Evolutionary conservation across 1,139 yeast genomes (phyloP), one percentile per base, ranked within the genome.

Genomic region (Wickerhamomyces sp.): DNA sequence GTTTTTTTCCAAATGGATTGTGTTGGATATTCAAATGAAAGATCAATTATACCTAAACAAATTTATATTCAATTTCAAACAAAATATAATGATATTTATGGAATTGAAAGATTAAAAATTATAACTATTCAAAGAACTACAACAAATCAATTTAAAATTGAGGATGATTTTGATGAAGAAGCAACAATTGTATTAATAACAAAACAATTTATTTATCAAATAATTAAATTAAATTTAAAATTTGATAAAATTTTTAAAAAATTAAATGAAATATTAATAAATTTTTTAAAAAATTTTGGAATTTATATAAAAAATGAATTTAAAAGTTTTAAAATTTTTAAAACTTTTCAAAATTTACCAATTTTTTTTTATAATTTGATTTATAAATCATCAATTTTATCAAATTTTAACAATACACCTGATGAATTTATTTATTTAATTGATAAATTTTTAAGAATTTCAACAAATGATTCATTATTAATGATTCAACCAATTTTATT

Each of bases 371-470:
- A 79, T 60, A 79, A 80, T 63, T 71, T 80, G 62, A 72, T 32
- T 10, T 10, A 84, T 64, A 75, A 84, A 64, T 79, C 85, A 2
- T 85, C 79, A 61, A 78, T 81, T 60, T 71, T 81, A 57, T 84
- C 78, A 57, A 83, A 79, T 36, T 80, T 79, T 67, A 81, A 81
- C 61, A 79, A 79, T 59, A 80, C 87, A 7, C 87, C 87, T 1
- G 88, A 81, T 66, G 87, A 81, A 64, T 78, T 84, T 40, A 83
- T 84, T 18, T 80, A 76, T 60, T 80, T 80, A 63, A 75, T 82
- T 55, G 82, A 79, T 56, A 75, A 78, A n/a, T 71, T 79, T 58
- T 64, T 75, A 57, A 71, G 78, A 44, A 79, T 79, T 50, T 81
- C 79, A 57, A 71, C 78, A 42, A 70, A 73, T 55, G 81, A 80